phyloP scores from a whole-genome alignment of 2,329 filamentous ascomycete genomes.

The Cryphonectria naterciae region DNA sequence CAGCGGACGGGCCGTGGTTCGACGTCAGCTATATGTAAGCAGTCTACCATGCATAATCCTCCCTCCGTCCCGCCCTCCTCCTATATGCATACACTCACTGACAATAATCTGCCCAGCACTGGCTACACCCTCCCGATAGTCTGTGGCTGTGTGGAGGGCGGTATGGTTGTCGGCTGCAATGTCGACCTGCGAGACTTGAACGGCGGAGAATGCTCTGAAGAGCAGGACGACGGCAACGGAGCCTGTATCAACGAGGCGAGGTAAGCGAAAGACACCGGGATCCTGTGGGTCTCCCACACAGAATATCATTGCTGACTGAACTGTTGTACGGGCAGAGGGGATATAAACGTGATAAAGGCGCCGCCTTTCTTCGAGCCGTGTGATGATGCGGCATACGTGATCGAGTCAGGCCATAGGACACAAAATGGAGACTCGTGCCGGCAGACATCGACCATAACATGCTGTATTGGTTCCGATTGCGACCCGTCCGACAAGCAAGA shows the following conservation, averaged over 20 bases:
- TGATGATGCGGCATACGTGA: neutral
- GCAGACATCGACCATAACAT: neutral
- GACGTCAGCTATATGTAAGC: conserved; percentile 10
- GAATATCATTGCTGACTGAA: neutral
- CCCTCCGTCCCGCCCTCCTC: neutral
- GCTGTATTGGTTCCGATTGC: neutral
- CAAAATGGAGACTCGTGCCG: neutral
- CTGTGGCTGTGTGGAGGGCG: conserved; percentile 1
- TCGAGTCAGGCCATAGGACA: neutral
- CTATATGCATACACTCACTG: neutral
- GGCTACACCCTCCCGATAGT: conserved; percentile 8
- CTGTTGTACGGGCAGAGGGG: neutral
- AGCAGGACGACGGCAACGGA: neutral
- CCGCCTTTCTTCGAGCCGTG: neutral
- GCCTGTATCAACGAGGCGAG: conserved; percentile 4
- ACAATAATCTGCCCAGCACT: neutral
- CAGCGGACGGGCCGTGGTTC: neutral
- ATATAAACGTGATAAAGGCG: neutral
- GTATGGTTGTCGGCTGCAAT: conserved; percentile 2
- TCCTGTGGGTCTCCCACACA: no score
- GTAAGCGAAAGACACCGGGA: neutral
- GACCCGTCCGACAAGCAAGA: neutral
- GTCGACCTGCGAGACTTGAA: neutral
- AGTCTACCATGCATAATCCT: no score
- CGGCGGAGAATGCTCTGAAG: neutral